A percentile compares a stretch with the other conserved stretches of the same genome.
Conservation (phyloP, 1,139 yeast genomes). For the Hyphopichia khmerensis region DNA sequence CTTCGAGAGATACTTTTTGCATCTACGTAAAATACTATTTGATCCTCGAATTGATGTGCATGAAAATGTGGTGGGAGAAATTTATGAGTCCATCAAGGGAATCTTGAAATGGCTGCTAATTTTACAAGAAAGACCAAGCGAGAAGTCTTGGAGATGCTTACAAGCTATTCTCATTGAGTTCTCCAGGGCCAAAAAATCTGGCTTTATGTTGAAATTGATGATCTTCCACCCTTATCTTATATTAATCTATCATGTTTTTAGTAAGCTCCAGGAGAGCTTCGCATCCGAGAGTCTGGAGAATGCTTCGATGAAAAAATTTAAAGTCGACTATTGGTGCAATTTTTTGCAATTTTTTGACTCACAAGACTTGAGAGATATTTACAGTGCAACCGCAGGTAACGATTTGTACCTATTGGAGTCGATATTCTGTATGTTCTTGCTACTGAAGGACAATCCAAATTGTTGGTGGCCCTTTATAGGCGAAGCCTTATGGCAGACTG, state of each 20-base stretch:
- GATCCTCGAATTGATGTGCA: slow-evolving; percentile 6
- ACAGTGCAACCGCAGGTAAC: neutral
- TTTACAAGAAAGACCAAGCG: slow-evolving; percentile 26
- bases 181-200: slow-evolving; percentile 4
- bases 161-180: slow-evolving; percentile 10
- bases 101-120: slow-evolving; percentile 35
- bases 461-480: slow-evolving; percentile 9
- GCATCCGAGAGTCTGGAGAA: neutral
- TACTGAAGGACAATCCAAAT: neutral
- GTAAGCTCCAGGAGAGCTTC: neutral
- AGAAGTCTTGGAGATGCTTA: slow-evolving; percentile 14
- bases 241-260: slow-evolving; percentile 19
- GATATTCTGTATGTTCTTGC: neutral
- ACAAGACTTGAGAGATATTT: neutral
- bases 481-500: slow-evolving; percentile 9
- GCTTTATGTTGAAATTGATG: slow-evolving; percentile 2
- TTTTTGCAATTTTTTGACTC: slow-evolving; percentile 1
- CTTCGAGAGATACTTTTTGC: slow-evolving; percentile 17
- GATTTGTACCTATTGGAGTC: slow-evolving; percentile 1
- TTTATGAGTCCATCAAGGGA: slow-evolving; percentile 20
- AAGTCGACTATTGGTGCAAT: neutral
- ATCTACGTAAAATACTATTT: slow-evolving; percentile 11
- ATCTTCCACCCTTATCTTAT: slow-evolving; percentile 22
- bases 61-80: slow-evolving; percentile 8
- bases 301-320: neutral